These are phyloP conservation scores for Pezizomycotina sp. DNA, from an alignment of 2,329 filamentous ascomycete species.

Conservation along the genomic window DNA sequence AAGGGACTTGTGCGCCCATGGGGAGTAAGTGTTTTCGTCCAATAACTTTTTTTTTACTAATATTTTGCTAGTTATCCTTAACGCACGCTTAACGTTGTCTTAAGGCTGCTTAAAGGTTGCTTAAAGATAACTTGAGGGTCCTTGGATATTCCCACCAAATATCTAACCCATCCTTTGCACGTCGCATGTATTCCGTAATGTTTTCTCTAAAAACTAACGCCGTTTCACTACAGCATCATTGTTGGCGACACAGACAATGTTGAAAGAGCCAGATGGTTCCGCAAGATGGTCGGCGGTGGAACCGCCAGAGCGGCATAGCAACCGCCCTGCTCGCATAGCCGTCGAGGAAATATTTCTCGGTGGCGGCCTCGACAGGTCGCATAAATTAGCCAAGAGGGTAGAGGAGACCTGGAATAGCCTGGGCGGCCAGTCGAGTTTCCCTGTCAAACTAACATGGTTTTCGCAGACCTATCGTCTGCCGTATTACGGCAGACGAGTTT, in stretches of 20 bases:
- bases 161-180: too few relatives aligned
- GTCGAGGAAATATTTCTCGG: constrained; percentile 65
- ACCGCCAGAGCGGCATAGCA: constrained; percentile 60
- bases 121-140: too few relatives aligned
- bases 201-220: too few relatives aligned
- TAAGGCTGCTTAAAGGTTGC: too few relatives aligned
- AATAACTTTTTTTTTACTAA: too few relatives aligned
- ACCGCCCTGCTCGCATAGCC: constrained; percentile 60
- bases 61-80: too few relatives aligned
- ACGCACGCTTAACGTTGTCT: too few relatives aligned
- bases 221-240: too few relatives aligned
- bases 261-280: constrained; percentile 19
- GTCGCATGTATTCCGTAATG: too few relatives aligned
- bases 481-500: constrained; percentile 39
- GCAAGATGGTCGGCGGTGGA: constrained; percentile 68
- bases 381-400: constrained; percentile 46
- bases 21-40: constrained; percentile 36
- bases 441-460: constrained; percentile 84
- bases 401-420: constrained; percentile 49
- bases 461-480: constrained; percentile 54
- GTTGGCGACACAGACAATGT: constrained; percentile 17
- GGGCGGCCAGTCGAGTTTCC: constrained; percentile 51
- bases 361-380: constrained; percentile 44
- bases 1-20: constrained; percentile 39
- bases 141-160: too few relatives aligned